A percentile compares a stretch with the other conserved stretches of the same genome.
These are phyloP conservation scores for Rheum nobile DNA, from an alignment of 148 eudicot species.

Conservation along the genomic window DNA sequence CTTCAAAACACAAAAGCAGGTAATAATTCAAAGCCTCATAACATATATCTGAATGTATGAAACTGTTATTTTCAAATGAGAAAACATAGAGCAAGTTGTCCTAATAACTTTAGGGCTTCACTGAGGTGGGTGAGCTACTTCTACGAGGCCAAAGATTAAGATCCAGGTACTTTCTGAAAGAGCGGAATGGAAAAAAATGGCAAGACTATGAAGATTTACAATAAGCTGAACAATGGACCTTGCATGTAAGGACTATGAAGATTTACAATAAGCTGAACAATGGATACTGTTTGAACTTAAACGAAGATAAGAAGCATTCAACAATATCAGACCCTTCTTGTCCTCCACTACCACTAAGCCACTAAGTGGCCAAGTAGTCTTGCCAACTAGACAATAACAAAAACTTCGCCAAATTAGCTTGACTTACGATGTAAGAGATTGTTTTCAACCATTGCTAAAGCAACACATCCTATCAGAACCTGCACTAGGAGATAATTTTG, in stretches of 20 bases:
- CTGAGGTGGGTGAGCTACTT: background rate
- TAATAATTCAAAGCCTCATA: background rate
- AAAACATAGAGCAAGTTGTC: background rate
- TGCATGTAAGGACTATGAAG: background rate
- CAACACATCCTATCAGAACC: conserved; percentile 92
- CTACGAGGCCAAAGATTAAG: background rate
- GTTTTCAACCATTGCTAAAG: conserved; percentile 85
- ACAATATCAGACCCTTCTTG: background rate
- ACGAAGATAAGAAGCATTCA: background rate
- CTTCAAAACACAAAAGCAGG: conserved; percentile 27
- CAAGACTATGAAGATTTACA: background rate
- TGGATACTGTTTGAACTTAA: background rate
- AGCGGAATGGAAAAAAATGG: background rate
- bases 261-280: background rate
- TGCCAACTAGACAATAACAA: background rate
- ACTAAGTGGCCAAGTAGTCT: background rate
- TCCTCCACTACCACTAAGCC: background rate
- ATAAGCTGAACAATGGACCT: background rate
- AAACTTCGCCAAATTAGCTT: background rate
- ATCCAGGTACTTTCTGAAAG: background rate
- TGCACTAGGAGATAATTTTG: conserved; percentile 14
- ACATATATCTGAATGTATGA: background rate
- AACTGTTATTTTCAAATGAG: background rate
- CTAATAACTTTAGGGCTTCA: background rate
- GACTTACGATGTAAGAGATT: conserved; percentile 86